Evolutionary conservation across 805 yeast genomes (phyloP).

Genomic region (Wickerhamiella sorbophila): DNA sequence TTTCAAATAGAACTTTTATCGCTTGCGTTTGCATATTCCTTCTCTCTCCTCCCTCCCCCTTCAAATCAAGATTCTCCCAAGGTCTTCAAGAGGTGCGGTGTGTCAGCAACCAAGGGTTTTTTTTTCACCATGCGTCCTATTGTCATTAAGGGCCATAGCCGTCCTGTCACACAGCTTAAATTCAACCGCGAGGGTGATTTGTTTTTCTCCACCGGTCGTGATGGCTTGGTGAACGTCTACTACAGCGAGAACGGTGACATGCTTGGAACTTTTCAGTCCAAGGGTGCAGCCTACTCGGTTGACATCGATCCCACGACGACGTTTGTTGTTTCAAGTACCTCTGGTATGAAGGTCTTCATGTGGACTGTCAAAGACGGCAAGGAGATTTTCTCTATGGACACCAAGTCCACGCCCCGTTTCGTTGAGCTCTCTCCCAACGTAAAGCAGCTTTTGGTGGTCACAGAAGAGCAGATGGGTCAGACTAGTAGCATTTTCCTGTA

Average conservation of each 20-base stretch:
- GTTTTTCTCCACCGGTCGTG: slow-evolving; percentile 83
- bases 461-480: slow-evolving; percentile 87
- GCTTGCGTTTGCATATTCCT: too few species aligned
- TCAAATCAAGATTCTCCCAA: too few species aligned
- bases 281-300: slow-evolving; percentile 90
- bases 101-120: not conserved
- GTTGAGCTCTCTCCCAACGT: slow-evolving; percentile 75
- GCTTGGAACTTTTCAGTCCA: slow-evolving; percentile 79
- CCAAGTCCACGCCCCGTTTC: slow-evolving; percentile 78
- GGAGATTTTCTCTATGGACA: slow-evolving; percentile 54
- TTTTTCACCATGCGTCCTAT: slow-evolving; percentile 19
- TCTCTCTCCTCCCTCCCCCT: too few species aligned
- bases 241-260: slow-evolving; percentile 92
- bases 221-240: slow-evolving; percentile 77
- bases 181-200: slow-evolving; percentile 93
- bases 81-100: not conserved
- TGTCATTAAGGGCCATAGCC: slow-evolving; percentile 74
- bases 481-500: slow-evolving; percentile 62
- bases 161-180: slow-evolving; percentile 92
- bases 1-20: too few species aligned
- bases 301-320: slow-evolving; percentile 64
- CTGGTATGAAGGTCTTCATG: slow-evolving; percentile 71
- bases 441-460: slow-evolving; percentile 52
- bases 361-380: slow-evolving; percentile 77
- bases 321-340: slow-evolving; percentile 74